Evolutionary conservation across 306 rosid species (phyloP), one percentile per base, ranked within the genome.

Genomic region (Fragaria vesca): DNA sequence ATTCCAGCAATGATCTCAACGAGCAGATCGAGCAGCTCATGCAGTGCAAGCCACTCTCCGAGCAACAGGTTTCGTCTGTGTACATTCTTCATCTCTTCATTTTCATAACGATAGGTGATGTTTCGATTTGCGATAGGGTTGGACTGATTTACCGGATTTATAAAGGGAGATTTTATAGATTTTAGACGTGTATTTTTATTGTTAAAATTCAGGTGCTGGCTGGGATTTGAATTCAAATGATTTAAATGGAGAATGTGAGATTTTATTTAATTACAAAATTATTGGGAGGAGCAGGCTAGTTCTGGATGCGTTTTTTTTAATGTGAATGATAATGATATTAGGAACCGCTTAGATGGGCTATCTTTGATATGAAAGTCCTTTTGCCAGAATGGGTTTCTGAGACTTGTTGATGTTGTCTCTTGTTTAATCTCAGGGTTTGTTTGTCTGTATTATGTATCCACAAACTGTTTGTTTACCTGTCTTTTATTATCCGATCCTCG

Each of bases 21-120:
- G 97, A 95, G 84, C 97, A 95, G 98, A 95, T 95, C 96, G 87
- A 97, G 26, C 97, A 95, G 91, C 97, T 95, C 85, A 91, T 88
- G 97, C 96, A 95, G 89, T 95, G 98, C 97, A 92, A 92, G 82
- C 98, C 98, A 36, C 97, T 95, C 74, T 88, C 95, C 26, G 98
- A 95, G 83, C 97, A 87, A 62, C 97, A 92, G 97, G 98, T 95
- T 80, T 58, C 26, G 26, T 24, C 12, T 79, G 20, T 55, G 4
- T 74, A 16, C 74, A 9, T 38, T 58, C 70, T 3, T 15, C 52
- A 40, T 74, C 17, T 68, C 45, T 55, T 48, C 30, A 20, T 21
- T 86, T 77, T 1, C 46, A 1, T 43, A 43, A 43, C 2, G 2
- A 43, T 6, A 40, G 55, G 85, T 63, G n/a, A 52, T 28, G 17